Evolutionary conservation across 768 basidiomycete genomes (phyloP), one percentile per base, ranked within the genome.

Genomic region (Clavaria fumosa): DNA sequence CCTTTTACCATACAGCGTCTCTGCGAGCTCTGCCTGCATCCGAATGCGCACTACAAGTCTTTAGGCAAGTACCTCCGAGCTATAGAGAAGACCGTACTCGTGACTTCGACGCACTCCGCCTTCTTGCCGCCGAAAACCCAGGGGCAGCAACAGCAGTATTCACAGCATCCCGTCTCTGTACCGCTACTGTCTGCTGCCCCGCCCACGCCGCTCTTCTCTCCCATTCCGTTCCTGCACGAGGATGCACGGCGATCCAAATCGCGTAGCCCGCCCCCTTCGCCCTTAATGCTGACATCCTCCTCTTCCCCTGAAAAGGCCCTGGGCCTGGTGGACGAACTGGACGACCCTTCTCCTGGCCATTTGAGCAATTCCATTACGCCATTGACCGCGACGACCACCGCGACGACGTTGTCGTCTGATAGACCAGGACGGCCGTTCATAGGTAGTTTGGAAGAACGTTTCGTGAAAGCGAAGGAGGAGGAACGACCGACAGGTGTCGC

Each of bases 1-100:
- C 88, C 88, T 2, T 93, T 91, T 54, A 90, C 88, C 6, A 80
- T 91, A 38, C 89, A 93, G 56, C 75, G 88, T 31, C 61, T 90
- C 9, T 84, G 82, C 52, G 88, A 91, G 51, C 73, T 93, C 18
- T 75, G 77, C 45, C 46, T 80, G 9, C 56, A 67, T 28, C 85
- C 86, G 4, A 65, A 63, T 45, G 62, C 67, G 32, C 70, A 85
- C 46, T 90, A 91, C 66, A 74, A 64, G 31, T 68, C 71, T 20
- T 60, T 84, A 11, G 83, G 86, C 31, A 93, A 91, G 58, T 91
- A 88, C 53, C 69, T 89, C 26, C 80, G 88, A 2, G 88, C 88
- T 2, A 62, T 91, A 9, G 83, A 88, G 50, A 81, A 78, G 51
- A 64, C 79, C 9, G 61, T 86, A 15, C 75, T 84, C 15, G 85